phyloP scores from a whole-genome alignment of 495 filamentous ascomycete genomes.

The Astrothelium subdiscretum region DNA sequence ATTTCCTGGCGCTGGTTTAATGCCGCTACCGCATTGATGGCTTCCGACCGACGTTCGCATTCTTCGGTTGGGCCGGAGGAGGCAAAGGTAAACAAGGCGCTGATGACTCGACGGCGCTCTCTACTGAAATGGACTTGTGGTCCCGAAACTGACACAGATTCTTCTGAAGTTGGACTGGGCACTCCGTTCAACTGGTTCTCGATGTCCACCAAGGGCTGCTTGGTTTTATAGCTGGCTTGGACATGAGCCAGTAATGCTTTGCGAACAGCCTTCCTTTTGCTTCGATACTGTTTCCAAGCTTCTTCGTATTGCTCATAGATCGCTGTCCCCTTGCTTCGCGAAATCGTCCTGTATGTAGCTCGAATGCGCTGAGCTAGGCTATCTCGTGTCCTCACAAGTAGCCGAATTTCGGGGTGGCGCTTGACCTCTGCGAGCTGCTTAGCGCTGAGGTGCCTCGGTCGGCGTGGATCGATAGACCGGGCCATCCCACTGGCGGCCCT shows the following conservation, averaged over 20 bases:
- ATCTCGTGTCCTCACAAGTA: neutral
- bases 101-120: neutral
- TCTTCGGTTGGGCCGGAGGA: neutral
- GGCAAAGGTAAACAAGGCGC: neutral
- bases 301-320: no score
- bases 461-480: constrained; percentile 5
- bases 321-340: no score
- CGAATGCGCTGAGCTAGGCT: no score
- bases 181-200: neutral
- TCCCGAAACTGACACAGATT: neutral
- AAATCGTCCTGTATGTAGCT: no score
- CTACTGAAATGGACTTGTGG: neutral
- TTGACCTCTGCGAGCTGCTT: neutral
- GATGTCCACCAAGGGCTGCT: neutral
- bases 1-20: neutral
- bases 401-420: neutral
- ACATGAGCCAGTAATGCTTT: neutral
- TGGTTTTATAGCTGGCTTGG: neutral
- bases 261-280: neutral
- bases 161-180: neutral
- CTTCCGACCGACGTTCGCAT: neutral
- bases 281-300: neutral
- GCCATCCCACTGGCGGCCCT: constrained; percentile 3
- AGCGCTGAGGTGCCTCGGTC: neutral
- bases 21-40: neutral